These are phyloP conservation scores for Plasmodium gaboni DNA, from an alignment of 169 alveolate genomes.

Conservation along the genomic window DNA sequence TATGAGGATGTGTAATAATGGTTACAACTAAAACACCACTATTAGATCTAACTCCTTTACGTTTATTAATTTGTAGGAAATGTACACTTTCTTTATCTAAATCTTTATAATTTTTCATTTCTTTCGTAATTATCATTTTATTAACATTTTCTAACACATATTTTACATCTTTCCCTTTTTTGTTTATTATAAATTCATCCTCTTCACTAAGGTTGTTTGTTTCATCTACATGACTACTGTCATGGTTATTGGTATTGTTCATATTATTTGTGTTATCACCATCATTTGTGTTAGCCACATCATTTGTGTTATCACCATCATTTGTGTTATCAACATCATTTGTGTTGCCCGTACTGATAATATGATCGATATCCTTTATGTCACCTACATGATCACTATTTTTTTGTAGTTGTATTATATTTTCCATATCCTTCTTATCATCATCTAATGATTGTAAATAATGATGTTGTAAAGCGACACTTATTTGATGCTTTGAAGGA, in stretches of 20 bases:
- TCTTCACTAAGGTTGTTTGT: background rate
- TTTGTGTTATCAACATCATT: background rate
- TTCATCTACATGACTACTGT: background rate
- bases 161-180: slow-evolving; percentile 67
- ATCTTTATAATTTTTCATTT: slow-evolving; percentile 71
- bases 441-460: slow-evolving; percentile 32
- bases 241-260: background rate
- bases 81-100: slow-evolving; percentile 76
- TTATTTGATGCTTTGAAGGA: slow-evolving; percentile 84
- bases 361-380: background rate
- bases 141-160: slow-evolving; percentile 61
- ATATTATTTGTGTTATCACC: background rate
- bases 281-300: background rate
- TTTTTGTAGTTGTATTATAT: background rate
- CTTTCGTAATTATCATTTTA: slow-evolving; percentile 70
- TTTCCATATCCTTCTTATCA: background rate
- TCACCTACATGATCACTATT: background rate
- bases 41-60: slow-evolving; percentile 90
- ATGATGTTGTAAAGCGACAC: slow-evolving; percentile 72
- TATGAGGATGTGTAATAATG: slow-evolving; percentile 95
- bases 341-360: background rate
- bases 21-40: slow-evolving; percentile 95
- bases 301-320: background rate
- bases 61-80: slow-evolving; percentile 83
- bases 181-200: slow-evolving; percentile 24